Evolutionary conservation across 805 yeast species (phyloP).

Genomic region (Lachancea meyersii): DNA sequence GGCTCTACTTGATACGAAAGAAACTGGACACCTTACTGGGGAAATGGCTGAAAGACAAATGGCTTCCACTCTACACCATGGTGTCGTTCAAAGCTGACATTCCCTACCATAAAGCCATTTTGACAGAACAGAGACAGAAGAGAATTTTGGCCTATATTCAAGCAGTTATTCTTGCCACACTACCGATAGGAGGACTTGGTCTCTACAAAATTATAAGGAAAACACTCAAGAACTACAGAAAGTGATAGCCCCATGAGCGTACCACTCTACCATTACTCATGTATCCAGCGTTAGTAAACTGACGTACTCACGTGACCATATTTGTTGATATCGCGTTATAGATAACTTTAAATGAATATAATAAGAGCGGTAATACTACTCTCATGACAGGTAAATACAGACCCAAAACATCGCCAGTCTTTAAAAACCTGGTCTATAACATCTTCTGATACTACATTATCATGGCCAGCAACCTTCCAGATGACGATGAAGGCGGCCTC

Average conservation of each 20-base stretch:
- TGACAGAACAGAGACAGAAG: constrained; percentile 49
- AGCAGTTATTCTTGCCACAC: constrained; percentile 10
- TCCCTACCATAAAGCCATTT: constrained; percentile 63
- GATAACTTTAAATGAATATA: no score
- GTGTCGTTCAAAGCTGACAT: constrained; percentile 83
- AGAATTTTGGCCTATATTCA: constrained; percentile 36
- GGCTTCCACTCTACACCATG: constrained; percentile 91
- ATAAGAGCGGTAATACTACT: neutral
- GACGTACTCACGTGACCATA: neutral
- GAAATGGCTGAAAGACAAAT: constrained; percentile 47
- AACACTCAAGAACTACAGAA: constrained; percentile 2
- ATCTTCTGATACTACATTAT: neutral
- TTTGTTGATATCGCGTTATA: neutral
- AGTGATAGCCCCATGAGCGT: no score
- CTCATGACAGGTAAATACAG: neutral
- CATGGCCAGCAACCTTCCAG: constrained; percentile 18
- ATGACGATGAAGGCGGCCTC: constrained; percentile 23
- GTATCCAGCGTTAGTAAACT: neutral
- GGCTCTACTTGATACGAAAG: constrained; percentile 48
- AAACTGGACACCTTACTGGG: constrained; percentile 61
- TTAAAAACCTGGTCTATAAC: neutral
- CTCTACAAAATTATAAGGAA: constrained; percentile 3
- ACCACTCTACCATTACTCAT: neutral
- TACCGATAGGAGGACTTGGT: constrained; percentile 6
- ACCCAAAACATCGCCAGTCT: neutral